Conservation (phyloP, 2,329 filamentous ascomycete species). For the Beauveria australis region DNA sequence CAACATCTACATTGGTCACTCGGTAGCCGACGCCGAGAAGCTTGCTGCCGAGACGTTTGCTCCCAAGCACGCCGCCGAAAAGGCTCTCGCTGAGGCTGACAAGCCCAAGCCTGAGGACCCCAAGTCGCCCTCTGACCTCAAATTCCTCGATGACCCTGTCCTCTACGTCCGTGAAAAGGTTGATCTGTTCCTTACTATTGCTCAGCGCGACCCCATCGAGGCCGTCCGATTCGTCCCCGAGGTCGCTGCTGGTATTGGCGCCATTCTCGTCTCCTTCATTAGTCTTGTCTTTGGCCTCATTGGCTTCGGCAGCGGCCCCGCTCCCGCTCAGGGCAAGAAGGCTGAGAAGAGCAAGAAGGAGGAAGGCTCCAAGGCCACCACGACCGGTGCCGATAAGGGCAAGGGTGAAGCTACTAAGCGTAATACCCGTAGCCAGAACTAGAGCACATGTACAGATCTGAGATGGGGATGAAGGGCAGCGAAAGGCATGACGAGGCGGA, state of each 20-base stretch:
- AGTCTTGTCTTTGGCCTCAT: constrained; percentile 62
- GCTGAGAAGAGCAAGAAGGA: constrained; percentile 66
- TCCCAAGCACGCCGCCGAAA: constrained; percentile 77
- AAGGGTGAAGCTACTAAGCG: constrained; percentile 66
- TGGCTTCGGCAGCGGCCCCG: constrained; percentile 55
- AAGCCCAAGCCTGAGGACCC: constrained; percentile 65
- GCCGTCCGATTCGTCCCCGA: constrained; percentile 87
- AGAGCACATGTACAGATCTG: constrained; percentile 17
- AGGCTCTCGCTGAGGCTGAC: constrained; percentile 66
- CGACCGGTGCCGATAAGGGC: constrained; percentile 60
- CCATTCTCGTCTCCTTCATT: constrained; percentile 60
- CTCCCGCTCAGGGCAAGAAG: constrained; percentile 58
- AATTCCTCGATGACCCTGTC: constrained; percentile 87
- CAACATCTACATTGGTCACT: constrained; percentile 99
- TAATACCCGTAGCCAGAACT: constrained; percentile 48
- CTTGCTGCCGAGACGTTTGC: constrained; percentile 84
- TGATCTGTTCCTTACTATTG: constrained; percentile 80
- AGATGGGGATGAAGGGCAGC: neutral
- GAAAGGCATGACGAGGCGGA: neutral
- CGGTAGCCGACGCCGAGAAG: constrained; percentile 81
- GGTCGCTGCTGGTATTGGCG: constrained; percentile 72
- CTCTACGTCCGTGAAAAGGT: constrained; percentile 86
- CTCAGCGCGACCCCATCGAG: constrained; percentile 70
- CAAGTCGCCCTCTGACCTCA: constrained; percentile 67
- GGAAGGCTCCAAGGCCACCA: constrained; percentile 54